These are phyloP conservation scores for Bryoglossum gracile DNA, from an alignment of 495 filamentous ascomycete species.

Conservation along the genomic window DNA sequence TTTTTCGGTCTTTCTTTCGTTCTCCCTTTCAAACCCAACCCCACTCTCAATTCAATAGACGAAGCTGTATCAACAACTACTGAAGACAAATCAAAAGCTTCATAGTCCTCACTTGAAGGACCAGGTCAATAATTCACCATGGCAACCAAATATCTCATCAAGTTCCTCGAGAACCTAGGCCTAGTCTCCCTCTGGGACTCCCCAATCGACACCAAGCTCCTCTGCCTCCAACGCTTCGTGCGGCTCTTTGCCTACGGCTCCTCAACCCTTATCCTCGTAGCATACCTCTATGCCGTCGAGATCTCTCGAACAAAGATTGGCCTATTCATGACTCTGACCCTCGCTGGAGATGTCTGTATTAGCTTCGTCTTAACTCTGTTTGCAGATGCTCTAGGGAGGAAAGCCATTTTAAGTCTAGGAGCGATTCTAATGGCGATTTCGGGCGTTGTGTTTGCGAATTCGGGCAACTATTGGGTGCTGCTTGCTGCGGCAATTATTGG, in stretches of 20 bases:
- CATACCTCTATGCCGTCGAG: constrained; percentile 57
- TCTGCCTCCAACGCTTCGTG: constrained; percentile 67
- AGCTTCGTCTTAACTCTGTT: constrained; percentile 69
- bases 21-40: background rate
- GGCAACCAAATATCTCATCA: constrained; percentile 8
- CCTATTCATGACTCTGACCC: constrained; percentile 80
- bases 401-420: constrained; percentile 59
- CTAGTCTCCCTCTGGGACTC: constrained; percentile 39
- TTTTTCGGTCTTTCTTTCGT: no score
- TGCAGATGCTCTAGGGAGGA: constrained; percentile 66
- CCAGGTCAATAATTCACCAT: constrained; percentile 6
- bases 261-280: constrained; percentile 66
- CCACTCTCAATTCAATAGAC: background rate
- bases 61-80: background rate
- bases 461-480: constrained; percentile 66
- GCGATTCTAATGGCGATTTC: constrained; percentile 60
- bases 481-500: constrained; percentile 69
- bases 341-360: constrained; percentile 68
- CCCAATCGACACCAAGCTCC: constrained; percentile 58
- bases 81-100: background rate
- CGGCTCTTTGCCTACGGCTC: constrained; percentile 76
- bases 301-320: constrained; percentile 69
- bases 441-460: constrained; percentile 60
- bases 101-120: background rate
- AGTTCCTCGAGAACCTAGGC: constrained; percentile 29